These are phyloP conservation scores for Cercospora canescens DNA, from an alignment of 2,329 filamentous ascomycete species.

Conservation along the genomic window DNA sequence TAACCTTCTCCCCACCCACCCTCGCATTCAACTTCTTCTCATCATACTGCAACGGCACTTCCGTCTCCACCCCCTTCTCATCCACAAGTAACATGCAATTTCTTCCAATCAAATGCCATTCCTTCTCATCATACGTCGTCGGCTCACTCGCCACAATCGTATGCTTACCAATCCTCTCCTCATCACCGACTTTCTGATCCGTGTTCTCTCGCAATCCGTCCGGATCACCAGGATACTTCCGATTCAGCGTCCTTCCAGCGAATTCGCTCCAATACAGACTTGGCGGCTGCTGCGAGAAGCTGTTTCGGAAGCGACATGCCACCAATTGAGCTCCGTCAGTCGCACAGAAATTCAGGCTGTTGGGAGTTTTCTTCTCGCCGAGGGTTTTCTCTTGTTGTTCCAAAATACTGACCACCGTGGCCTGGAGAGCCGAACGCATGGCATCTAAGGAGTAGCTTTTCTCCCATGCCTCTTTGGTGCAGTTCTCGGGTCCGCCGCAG, in stretches of 20 bases:
- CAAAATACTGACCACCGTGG: conserved; percentile 43
- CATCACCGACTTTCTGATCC: conserved; percentile 31
- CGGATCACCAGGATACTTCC: conserved; percentile 52
- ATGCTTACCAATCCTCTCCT: conserved; percentile 48
- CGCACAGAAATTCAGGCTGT: conserved; percentile 53
- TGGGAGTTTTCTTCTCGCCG: conserved; percentile 43
- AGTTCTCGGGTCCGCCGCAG: conserved; percentile 28
- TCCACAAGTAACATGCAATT: conserved; percentile 36
- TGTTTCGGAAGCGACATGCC: conserved; percentile 55
- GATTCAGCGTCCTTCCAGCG: conserved; percentile 54
- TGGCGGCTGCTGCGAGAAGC: conserved; percentile 51
- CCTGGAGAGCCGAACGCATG: conserved; percentile 47
- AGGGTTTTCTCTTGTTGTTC: conserved; percentile 42
- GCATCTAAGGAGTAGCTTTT: conserved; percentile 41
- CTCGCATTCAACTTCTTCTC: conserved; percentile 39
- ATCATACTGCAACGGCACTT: conserved; percentile 40
- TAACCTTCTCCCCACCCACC: neutral
- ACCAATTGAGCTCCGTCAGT: conserved; percentile 53
- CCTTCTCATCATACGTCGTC: conserved; percentile 51
- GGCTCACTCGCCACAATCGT: conserved; percentile 56
- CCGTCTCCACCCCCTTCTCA: conserved; percentile 35
- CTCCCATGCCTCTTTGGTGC: conserved; percentile 29
- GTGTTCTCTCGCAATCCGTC: conserved; percentile 41
- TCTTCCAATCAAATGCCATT: conserved; percentile 52
- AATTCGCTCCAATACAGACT: conserved; percentile 48